Conservation (phyloP, 2,329 filamentous ascomycete genomes). For the Shiraia bambusicola region DNA sequence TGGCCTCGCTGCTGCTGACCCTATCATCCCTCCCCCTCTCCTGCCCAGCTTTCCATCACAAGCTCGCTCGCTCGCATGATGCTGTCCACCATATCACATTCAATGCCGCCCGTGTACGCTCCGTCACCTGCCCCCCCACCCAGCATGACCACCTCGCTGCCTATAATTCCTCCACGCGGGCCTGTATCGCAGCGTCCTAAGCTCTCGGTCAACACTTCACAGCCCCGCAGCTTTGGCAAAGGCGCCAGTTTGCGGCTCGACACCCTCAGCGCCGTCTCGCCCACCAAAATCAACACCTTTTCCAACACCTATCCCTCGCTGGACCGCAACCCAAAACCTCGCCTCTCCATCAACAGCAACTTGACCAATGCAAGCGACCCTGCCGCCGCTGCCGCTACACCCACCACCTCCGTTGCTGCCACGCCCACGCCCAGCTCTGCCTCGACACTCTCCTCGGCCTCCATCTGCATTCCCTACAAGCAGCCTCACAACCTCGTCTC, state of each 20-base stretch:
- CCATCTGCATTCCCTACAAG: conserved; percentile 49
- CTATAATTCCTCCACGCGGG: conserved; percentile 44
- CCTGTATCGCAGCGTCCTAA: conserved; percentile 53
- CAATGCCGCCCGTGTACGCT: conserved; percentile 28
- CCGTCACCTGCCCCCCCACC: conserved; percentile 34
- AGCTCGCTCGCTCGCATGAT: conserved; percentile 32
- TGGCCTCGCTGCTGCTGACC: neutral
- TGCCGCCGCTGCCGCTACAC: conserved; percentile 34
- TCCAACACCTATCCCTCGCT: conserved; percentile 55
- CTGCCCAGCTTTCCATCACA: conserved; percentile 4
- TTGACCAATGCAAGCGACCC: conserved; percentile 21
- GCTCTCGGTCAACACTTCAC: conserved; percentile 61
- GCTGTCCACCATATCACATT: conserved; percentile 39
- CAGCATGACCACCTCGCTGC: conserved; percentile 49
- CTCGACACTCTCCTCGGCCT: conserved; percentile 44
- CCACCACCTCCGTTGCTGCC: conserved; percentile 32
- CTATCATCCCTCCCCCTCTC: conserved; percentile 3
- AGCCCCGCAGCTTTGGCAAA: conserved; percentile 54
- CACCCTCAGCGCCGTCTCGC: conserved; percentile 58
- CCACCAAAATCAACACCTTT: conserved; percentile 63
- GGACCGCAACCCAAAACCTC: conserved; percentile 33
- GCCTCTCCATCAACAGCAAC: conserved; percentile 39
- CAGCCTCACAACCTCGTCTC: conserved; percentile 49
- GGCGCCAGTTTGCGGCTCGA: conserved; percentile 56
- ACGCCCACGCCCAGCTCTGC: conserved; percentile 39